Evolutionary conservation across 2,329 filamentous ascomycete genomes (phyloP), one percentile per base, ranked within the genome.

Genomic region (Penicillium expansum): DNA sequence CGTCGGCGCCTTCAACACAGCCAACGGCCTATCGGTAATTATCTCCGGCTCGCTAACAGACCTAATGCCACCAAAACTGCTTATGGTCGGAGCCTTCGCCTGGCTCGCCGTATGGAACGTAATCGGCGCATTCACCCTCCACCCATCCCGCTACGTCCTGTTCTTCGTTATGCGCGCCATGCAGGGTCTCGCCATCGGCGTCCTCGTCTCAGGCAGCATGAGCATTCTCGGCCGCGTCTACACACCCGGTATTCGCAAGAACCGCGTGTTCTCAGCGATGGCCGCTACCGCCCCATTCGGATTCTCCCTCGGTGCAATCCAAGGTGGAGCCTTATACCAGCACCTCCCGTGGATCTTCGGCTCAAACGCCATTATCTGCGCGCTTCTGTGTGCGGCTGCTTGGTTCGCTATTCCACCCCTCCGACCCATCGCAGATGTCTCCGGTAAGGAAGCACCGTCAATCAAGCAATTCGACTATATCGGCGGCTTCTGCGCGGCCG

Each of bases 211-310:
- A 0, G 82, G 81, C 48, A 76, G 69, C 8, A 71, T 83, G 57
- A 80, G 78, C 18, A 70, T 82, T 13, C 66, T 82, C 1, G 79
- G 79, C 1, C 69, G 72, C 1, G 73, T 77, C 0, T 82, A 81
- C 58, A 70, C 71, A 4, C 76, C 76, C 0, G 79, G 79, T 0
- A 58, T 67, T 45, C 69, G 75, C 48, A 81, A 82, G 65, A 75
- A 79, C 53, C 78, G 81, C 66, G 74, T 77, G 0, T 82, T 83
- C 53, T 74, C 76, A 0, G 62, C 79, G 6, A 81, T 82, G 64
- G 79, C 78, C 5, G 79, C 77, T 5, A 75, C 70, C 16, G 79
- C 79, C 3, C 80, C 80, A 0, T 71, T 72, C 39, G 79, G 79
- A 0, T 74, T 73, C 48, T 71, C 77, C 1, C 59, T 79, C 11